Conservation (phyloP, 257 asterid genomes). For the Ajuga chamaepitys region DNA sequence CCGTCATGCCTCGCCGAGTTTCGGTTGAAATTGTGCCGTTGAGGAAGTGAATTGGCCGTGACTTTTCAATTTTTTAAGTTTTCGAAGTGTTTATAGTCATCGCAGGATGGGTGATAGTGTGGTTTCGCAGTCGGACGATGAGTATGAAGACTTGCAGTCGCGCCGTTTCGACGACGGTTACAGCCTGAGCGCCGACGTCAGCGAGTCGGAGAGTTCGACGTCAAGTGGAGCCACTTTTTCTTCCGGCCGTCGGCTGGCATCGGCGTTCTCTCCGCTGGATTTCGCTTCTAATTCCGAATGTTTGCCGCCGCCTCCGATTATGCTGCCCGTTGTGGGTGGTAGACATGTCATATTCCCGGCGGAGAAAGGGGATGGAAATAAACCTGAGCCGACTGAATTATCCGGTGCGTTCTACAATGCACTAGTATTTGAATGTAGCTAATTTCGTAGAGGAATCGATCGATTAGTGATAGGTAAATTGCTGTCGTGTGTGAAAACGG, state of each 20-base stretch:
- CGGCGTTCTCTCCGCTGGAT: constrained; percentile 25
- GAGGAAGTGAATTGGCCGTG: constrained; percentile 1
- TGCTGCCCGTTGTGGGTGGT: constrained; percentile 63
- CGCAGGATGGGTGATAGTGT: constrained; percentile 25
- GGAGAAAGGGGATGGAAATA: constrained; percentile 33
- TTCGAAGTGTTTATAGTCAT: not conserved
- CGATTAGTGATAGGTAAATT: not conserved
- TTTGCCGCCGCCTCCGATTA: constrained; percentile 46
- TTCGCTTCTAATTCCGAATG: constrained; percentile 22
- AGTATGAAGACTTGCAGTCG: constrained; percentile 38
- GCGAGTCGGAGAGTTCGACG: constrained; percentile 80
- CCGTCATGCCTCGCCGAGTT: constrained; percentile 9
- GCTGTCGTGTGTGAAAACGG: not conserved
- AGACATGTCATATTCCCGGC: constrained; percentile 44
- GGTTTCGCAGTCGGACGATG: constrained; percentile 40
- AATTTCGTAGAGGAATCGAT: not conserved
- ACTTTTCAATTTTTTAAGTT: not conserved
- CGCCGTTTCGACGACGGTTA: constrained; percentile 50
- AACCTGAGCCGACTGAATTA: constrained; percentile 31
- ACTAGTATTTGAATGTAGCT: not conserved
- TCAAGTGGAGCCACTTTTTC: constrained; percentile 54
- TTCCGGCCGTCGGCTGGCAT: constrained; percentile 24
- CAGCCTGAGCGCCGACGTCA: constrained; percentile 82
- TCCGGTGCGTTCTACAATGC: constrained; percentile 35
- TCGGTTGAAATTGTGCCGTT: constrained; percentile 38